A percentile compares a stretch with the other conserved stretches of the same genome.
Evolutionary conservation across 225 moss, liverwort and hornwort genomes (phyloP).

Genomic region (Bryoerythrophyllum caledonicum): DNA sequence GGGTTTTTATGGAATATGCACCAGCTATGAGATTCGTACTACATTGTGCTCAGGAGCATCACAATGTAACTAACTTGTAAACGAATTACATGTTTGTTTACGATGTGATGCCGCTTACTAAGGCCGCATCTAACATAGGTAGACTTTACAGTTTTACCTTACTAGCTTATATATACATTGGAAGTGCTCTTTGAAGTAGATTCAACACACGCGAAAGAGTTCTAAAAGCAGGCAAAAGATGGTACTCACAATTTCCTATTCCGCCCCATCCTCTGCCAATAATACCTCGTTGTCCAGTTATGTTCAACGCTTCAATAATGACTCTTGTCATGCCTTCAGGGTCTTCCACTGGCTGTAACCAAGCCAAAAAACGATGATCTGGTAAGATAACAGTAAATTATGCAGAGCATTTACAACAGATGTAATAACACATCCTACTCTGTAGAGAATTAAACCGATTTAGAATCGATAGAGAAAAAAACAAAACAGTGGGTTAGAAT

Average conservation of each 20-base stretch:
- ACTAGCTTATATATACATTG: background rate
- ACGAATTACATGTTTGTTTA: background rate
- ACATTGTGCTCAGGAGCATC: background rate
- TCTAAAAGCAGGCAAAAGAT: background rate
- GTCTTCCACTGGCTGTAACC: conserved; percentile 77
- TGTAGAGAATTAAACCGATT: background rate
- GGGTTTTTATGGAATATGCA: background rate
- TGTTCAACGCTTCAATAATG: conserved; percentile 72
- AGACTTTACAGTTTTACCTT: background rate
- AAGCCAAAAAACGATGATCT: background rate
- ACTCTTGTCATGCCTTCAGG: conserved; percentile 87
- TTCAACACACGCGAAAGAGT: background rate
- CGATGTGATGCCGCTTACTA: too few relatives aligned
- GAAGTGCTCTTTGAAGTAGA: background rate
- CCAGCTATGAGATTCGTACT: conserved; percentile 1
- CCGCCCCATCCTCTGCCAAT: conserved; percentile 94
- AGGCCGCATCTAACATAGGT: background rate
- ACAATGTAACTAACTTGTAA: background rate
- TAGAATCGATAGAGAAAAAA: background rate
- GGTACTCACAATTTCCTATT: conserved; percentile 76
- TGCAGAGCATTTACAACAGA: background rate
- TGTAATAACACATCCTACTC: background rate
- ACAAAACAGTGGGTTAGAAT: background rate
- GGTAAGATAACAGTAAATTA: background rate
- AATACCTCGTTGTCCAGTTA: conserved; percentile 78